phyloP scores from a whole-genome alignment of 2,329 filamentous ascomycete genomes.

The Neurospora sp. region DNA sequence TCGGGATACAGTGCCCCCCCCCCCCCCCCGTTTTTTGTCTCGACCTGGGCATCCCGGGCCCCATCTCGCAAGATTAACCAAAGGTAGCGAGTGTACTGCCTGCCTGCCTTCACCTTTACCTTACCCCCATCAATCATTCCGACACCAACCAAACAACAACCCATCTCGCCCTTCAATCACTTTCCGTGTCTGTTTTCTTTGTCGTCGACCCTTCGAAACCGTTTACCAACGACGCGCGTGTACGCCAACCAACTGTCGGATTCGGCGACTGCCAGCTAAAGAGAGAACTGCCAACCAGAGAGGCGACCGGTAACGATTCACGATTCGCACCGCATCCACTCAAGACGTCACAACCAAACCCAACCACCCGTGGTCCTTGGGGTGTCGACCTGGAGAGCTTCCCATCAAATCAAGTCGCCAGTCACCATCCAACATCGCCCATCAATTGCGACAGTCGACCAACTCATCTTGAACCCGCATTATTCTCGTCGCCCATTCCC shows the following conservation, averaged over 20 bases:
- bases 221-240: neutral
- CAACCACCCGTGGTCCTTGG: neutral
- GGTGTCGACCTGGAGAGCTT: neutral
- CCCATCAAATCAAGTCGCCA: neutral
- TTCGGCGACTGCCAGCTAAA: neutral
- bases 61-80: neutral
- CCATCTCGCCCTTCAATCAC: neutral
- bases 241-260: neutral
- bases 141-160: neutral
- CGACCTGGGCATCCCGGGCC: neutral
- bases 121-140: neutral
- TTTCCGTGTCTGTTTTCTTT: neutral
- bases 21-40: neutral
- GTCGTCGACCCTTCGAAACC: neutral
- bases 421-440: neutral
- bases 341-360: neutral
- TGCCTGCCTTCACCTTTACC: neutral
- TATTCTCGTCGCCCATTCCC: neutral
- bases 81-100: neutral
- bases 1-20: neutral
- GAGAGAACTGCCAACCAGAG: neutral
- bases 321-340: neutral
- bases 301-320: neutral
- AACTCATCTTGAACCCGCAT: neutral
- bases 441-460: neutral